phyloP scores from a whole-genome alignment of 2,329 filamentous ascomycete species.

The Sclerotinia sclerotiorum region DNA sequence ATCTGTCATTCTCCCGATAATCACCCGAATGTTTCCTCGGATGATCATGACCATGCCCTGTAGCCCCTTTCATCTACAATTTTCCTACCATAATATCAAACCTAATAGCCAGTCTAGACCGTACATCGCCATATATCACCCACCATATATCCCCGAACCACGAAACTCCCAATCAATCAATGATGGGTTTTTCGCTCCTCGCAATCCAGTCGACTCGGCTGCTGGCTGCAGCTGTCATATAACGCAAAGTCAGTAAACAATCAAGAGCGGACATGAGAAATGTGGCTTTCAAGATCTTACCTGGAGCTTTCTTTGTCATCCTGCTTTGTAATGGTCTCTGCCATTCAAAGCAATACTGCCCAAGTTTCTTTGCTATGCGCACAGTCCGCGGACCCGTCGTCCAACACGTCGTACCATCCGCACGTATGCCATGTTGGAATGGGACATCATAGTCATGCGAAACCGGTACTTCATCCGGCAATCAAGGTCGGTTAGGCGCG shows the following conservation, averaged over 20 bases:
- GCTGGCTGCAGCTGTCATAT: neutral
- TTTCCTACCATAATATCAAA: neutral
- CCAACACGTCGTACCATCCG: neutral
- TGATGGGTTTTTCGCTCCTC: neutral
- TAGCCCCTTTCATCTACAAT: neutral
- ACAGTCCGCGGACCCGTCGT: neutral
- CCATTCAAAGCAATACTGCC: constrained; percentile 9
- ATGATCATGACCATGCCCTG: too few relatives aligned
- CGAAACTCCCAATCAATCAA: neutral
- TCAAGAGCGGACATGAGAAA: neutral
- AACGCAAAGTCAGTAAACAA: neutral
- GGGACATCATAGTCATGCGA: neutral
- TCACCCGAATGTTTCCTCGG: neutral
- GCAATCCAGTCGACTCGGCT: neutral
- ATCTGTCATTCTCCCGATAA: neutral
- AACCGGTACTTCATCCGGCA: neutral
- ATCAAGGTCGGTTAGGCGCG: neutral
- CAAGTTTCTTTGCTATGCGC: neutral
- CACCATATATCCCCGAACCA: neutral
- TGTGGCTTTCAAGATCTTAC: neutral
- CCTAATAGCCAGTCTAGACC: neutral
- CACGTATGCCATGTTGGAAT: accelerated
- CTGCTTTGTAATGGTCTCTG: neutral
- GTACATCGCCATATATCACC: too few relatives aligned
- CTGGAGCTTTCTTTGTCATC: neutral